Conservation (phyloP, 2,329 filamentous ascomycete genomes). For the Cryphonectria nitschkei region DNA sequence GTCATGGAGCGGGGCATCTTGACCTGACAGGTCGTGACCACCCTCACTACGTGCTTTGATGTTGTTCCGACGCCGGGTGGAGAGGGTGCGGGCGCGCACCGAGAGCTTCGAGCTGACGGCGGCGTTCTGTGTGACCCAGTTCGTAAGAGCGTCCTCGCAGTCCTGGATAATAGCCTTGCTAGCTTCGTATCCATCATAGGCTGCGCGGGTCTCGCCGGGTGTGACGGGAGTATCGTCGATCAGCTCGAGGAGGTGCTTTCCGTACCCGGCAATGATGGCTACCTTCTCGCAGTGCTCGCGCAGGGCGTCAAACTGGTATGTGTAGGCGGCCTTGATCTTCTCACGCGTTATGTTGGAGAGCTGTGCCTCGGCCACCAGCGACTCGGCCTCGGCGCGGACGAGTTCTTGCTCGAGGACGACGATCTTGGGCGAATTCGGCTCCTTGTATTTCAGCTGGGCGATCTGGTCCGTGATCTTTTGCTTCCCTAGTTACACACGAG, state of each 20-base stretch:
- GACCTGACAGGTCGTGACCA: conserved; percentile 78
- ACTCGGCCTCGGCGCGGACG: conserved; percentile 96
- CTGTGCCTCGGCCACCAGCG: conserved; percentile 97
- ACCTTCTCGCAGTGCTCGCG: conserved; percentile 98
- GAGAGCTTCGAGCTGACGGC: conserved; percentile 87
- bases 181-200: conserved; percentile 97
- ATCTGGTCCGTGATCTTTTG: conserved; percentile 99
- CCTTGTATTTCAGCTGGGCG: conserved; percentile 98
- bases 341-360: conserved; percentile 99
- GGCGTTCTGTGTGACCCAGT: conserved; percentile 92
- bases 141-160: conserved; percentile 94
- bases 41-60: conserved; percentile 71
- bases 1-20: conserved; percentile 79
- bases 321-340: conserved; percentile 98
- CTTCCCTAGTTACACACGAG: conserved; percentile 67
- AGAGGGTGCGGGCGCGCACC: conserved; percentile 83
- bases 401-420: conserved; percentile 98
- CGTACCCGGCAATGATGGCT: conserved; percentile 95
- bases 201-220: conserved; percentile 91
- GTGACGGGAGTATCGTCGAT: conserved; percentile 97
- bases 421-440: conserved; percentile 96
- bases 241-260: conserved; percentile 96
- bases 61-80: conserved; percentile 78
- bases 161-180: conserved; percentile 99
- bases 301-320: conserved; percentile 96